Conservation (phyloP, 805 yeast genomes). For the Wickerhamiella galacta region DNA sequence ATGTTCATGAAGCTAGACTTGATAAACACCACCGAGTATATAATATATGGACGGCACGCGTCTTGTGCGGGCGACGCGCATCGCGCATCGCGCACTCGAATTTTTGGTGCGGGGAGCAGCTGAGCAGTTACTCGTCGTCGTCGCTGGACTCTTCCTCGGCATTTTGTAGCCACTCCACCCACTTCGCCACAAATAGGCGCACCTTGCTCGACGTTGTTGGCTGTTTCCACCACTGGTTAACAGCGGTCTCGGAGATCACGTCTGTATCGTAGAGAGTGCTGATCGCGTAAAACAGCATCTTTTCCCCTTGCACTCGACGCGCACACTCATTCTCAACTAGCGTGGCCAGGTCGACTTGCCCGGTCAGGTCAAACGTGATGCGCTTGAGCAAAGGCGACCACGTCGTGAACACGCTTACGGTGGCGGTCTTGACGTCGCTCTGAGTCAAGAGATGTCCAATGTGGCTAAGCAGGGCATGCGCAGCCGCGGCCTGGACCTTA, state of each 20-base stretch:
- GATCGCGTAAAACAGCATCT: slow-evolving; percentile 33
- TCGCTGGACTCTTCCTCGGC: slow-evolving; percentile 44
- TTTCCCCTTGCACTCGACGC: slow-evolving; percentile 27
- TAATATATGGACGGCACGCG: too few species aligned
- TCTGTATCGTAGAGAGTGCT: slow-evolving; percentile 64
- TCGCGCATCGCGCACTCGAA: too few species aligned
- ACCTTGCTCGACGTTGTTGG: slow-evolving; percentile 31
- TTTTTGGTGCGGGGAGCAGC: neutral
- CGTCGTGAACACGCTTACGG: slow-evolving; percentile 51
- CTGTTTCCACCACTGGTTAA: slow-evolving; percentile 67
- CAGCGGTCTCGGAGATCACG: slow-evolving; percentile 63
- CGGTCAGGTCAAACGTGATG: slow-evolving; percentile 69
- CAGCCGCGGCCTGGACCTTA: slow-evolving; percentile 74
- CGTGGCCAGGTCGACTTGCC: slow-evolving; percentile 53
- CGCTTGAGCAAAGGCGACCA: slow-evolving; percentile 76
- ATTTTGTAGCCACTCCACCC: slow-evolving; percentile 74
- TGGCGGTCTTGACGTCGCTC: slow-evolving; percentile 64
- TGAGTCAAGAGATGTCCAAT: slow-evolving; percentile 59
- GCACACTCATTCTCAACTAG: slow-evolving; percentile 31
- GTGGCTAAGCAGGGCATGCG: slow-evolving; percentile 51
- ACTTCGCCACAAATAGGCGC: slow-evolving; percentile 44
- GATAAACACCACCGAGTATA: too few species aligned
- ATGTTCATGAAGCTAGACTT: too few species aligned
- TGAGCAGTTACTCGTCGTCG: neutral
- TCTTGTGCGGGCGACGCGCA: too few species aligned